Evolutionary conservation across 2,329 filamentous ascomycete genomes (phyloP).

Genomic region (Phialocephala subalpina): DNA sequence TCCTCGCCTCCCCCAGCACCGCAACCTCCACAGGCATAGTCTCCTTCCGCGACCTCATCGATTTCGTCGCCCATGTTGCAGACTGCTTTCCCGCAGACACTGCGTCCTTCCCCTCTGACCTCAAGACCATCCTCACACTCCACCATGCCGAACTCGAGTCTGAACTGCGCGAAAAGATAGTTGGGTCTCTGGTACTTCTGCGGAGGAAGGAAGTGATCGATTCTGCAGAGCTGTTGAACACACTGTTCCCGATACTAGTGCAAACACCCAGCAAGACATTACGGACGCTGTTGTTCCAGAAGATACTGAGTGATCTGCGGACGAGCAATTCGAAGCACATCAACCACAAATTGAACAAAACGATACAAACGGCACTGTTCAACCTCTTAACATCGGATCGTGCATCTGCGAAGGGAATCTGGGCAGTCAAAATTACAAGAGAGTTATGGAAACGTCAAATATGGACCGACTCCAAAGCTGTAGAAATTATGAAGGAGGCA

Average conservation of each 20-base stretch:
- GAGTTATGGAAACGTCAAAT: constrained; percentile 97
- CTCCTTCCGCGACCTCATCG: constrained; percentile 89
- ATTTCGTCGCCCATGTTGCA: constrained; percentile 91
- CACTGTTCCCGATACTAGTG: constrained; percentile 92
- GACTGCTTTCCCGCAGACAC: constrained; percentile 91
- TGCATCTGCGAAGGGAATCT: constrained; percentile 84
- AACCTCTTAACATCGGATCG: constrained; percentile 90
- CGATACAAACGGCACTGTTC: constrained; percentile 91
- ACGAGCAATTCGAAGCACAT: constrained; percentile 86
- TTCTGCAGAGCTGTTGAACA: constrained; percentile 83
- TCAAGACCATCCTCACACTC: constrained; percentile 80
- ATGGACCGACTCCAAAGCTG: constrained; percentile 92
- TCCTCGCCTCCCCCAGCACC: constrained; percentile 82
- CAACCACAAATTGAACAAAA: constrained; percentile 93
- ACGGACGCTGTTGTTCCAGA: constrained; percentile 82
- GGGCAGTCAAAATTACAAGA: constrained; percentile 94
- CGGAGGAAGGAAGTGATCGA: constrained; percentile 93
- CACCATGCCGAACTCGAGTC: constrained; percentile 85
- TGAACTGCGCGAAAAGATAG: constrained; percentile 92
- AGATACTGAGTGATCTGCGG: constrained; percentile 90
- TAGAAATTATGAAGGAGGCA: constrained; percentile 98
- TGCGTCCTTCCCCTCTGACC: constrained; percentile 76
- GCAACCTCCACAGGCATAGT: constrained; percentile 81
- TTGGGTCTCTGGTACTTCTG: constrained; percentile 86
- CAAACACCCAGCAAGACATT: constrained; percentile 92